Conservation (phyloP, 192 early-diverging fungal genomes). For the Podila verticillata region DNA sequence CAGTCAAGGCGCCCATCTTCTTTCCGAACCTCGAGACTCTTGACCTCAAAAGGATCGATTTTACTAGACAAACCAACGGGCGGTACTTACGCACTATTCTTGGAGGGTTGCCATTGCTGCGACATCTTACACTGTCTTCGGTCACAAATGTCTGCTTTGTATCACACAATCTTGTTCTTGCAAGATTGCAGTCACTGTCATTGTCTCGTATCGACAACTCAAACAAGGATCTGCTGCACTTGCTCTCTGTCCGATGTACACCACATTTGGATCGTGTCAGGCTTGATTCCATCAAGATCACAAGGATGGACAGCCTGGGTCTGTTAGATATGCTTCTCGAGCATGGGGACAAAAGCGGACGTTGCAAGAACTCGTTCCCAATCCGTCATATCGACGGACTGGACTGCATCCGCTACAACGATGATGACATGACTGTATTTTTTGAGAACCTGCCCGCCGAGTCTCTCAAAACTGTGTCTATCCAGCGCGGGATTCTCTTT, state of each 20-base stretch:
- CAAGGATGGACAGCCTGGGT: background rate
- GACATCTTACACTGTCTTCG: background rate
- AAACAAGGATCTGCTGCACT: background rate
- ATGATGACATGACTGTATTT: background rate
- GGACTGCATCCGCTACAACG: background rate
- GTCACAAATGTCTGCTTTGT: background rate
- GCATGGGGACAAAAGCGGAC: background rate
- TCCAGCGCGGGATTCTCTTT: background rate
- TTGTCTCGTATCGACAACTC: background rate
- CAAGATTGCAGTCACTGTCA: background rate
- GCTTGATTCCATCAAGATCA: background rate
- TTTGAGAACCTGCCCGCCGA: background rate
- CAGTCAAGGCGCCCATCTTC: background rate
- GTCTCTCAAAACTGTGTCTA: background rate
- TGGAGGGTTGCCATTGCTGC: background rate
- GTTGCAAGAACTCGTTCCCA: background rate
- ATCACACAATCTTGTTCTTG: background rate
- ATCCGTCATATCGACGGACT: background rate
- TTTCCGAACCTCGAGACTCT: background rate
- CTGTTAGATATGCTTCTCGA: background rate
- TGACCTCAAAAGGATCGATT: background rate
- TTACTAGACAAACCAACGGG: background rate
- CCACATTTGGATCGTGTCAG: background rate
- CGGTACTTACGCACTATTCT: background rate
- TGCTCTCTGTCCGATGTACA: background rate